A percentile compares a stretch with the other conserved stretches of the same genome.
Evolutionary conservation across 2,329 filamentous ascomycete genomes (phyloP).

Genomic region (Plenodomus biglobosus): DNA sequence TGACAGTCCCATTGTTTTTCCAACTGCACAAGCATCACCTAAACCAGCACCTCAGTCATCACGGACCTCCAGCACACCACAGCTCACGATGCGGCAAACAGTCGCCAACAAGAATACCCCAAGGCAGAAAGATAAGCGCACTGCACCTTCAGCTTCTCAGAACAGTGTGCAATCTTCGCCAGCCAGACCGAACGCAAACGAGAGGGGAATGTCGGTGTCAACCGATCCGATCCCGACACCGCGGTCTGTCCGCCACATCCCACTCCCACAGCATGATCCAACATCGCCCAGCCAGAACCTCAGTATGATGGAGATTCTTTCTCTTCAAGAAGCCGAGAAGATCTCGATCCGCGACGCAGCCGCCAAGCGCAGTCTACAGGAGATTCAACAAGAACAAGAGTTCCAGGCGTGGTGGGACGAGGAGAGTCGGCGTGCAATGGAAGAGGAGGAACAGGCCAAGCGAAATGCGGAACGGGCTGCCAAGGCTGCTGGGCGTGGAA

Average conservation of each 20-base stretch:
- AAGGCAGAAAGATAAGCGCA: conserved; percentile 31
- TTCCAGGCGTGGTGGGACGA: conserved; percentile 97
- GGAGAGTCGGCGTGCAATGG: conserved; percentile 72
- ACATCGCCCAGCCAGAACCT: conserved; percentile 67
- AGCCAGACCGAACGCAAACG: conserved; percentile 24
- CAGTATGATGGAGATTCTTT: conserved; percentile 85
- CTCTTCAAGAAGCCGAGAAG: conserved; percentile 82
- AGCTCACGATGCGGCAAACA: conserved; percentile 64
- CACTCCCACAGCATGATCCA: conserved; percentile 60
- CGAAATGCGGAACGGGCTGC: neutral
- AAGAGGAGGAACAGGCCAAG: conserved; percentile 50
- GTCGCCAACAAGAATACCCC: conserved; percentile 44
- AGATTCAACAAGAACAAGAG: conserved; percentile 95
- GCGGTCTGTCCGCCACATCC: conserved; percentile 53
- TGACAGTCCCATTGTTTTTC: conserved; percentile 15
- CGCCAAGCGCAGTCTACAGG: conserved; percentile 84
- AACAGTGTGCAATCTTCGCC: conserved; percentile 22
- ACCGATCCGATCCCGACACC: conserved; percentile 40
- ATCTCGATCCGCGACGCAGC: conserved; percentile 78
- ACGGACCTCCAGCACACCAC: conserved; percentile 45
- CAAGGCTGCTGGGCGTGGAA: conserved; percentile 15
- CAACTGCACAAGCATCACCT: conserved; percentile 9
- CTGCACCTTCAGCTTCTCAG: conserved; percentile 15
- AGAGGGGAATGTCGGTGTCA: conserved; percentile 40
- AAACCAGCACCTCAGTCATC: conserved; percentile 20